Evolutionary conservation across 371 early-diverging fungal species (phyloP).

Genomic region (Mucor mucedo): DNA sequence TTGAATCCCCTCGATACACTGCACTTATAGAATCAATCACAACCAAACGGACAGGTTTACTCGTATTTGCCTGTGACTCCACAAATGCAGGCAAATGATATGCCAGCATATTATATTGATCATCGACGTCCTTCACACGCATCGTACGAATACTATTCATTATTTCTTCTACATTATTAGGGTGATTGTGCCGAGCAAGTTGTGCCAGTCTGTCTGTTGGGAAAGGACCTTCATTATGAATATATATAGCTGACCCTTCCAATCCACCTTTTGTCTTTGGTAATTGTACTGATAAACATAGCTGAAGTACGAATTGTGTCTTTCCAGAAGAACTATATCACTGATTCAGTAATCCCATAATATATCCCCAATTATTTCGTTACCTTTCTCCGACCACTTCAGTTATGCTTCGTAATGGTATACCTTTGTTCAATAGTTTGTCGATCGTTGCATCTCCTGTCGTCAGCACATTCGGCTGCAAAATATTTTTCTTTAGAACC

Average conservation of each 20-base stretch:
- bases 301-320: conserved; percentile 82
- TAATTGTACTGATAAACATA: conserved; percentile 70
- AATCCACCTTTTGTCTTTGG: conserved; percentile 64
- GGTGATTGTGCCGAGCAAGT: conserved; percentile 37
- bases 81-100: conserved; percentile 75
- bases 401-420: conserved; percentile 63
- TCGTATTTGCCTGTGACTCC: conserved; percentile 24
- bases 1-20: conserved; percentile 65
- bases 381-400: conserved; percentile 72
- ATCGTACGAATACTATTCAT: conserved; percentile 59
- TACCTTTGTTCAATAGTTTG: conserved; percentile 55
- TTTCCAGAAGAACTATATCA: conserved; percentile 73
- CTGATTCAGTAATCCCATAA: background rate
- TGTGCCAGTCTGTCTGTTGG: conserved; percentile 58
- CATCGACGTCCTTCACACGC: conserved; percentile 69
- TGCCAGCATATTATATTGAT: conserved; percentile 69
- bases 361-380: background rate
- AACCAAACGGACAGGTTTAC: conserved; percentile 63
- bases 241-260: conserved; percentile 65
- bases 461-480: background rate
- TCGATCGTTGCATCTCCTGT: conserved; percentile 62
- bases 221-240: conserved; percentile 69
- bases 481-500: conserved; percentile 1
- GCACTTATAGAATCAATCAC: conserved; percentile 89
- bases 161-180: conserved; percentile 14